phyloP scores from a whole-genome alignment of 1,284 basidiomycete species.

The Hemileccinum hortonii region DNA sequence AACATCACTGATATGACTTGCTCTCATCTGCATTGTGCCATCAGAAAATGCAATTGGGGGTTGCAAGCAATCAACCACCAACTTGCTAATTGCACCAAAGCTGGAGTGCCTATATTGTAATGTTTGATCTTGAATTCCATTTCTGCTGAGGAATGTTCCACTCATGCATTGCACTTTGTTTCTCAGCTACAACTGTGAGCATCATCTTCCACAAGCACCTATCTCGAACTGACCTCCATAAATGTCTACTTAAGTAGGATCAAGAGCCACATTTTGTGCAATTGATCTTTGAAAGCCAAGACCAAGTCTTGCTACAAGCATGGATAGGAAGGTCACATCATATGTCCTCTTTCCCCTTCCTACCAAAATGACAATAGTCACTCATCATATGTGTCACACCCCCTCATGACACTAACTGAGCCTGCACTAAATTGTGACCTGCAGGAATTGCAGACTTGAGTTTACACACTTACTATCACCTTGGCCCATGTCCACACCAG shows the following conservation, averaged over 20 bases:
- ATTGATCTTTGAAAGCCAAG: slow-evolving; percentile 72
- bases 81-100: slow-evolving; percentile 76
- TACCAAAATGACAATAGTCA: no score
- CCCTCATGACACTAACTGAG: no score
- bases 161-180: slow-evolving; percentile 11
- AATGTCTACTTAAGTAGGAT: slow-evolving; percentile 50
- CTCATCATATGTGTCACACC: no score
- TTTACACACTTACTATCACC: no score
- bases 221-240: neutral
- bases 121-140: slow-evolving; percentile 18
- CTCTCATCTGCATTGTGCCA: neutral
- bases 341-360: slow-evolving; percentile 36
- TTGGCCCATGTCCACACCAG: no score
- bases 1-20: slow-evolving; percentile 9
- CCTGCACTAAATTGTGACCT: no score
- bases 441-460: no score
- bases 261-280: slow-evolving; percentile 76
- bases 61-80: slow-evolving; percentile 66
- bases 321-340: slow-evolving; percentile 70
- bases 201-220: neutral
- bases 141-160: neutral
- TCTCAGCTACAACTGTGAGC: slow-evolving; percentile 73
- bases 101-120: slow-evolving; percentile 79
- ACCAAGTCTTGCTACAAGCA: slow-evolving; percentile 89
- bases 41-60: neutral